Conservation (phyloP, 106 monocot genomes). For the Dendrobium chrysotoxum region DNA sequence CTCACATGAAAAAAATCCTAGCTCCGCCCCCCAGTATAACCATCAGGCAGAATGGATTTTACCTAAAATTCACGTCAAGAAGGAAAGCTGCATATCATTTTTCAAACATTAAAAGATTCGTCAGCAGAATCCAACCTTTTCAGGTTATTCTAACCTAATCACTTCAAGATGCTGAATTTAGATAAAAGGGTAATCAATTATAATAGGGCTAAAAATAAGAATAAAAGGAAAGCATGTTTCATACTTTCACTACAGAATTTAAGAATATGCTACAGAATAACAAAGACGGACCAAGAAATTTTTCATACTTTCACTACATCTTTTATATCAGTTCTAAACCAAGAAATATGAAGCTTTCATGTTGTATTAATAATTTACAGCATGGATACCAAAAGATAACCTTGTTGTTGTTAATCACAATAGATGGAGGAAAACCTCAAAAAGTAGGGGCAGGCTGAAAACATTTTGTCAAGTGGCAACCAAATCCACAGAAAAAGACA, state of each 20-base stretch:
- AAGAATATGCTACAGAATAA: neutral
- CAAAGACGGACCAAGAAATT: neutral
- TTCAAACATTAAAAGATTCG: neutral
- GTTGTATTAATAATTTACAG: neutral
- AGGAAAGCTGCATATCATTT: neutral
- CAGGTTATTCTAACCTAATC: neutral
- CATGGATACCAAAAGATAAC: neutral
- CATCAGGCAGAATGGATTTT: too few relatives aligned
- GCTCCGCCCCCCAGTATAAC: too few relatives aligned
- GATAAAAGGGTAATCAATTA: neutral
- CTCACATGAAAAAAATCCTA: too few relatives aligned
- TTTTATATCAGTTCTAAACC: neutral
- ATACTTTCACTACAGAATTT: too few relatives aligned
- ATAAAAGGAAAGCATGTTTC: neutral
- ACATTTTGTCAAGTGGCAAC: too few relatives aligned
- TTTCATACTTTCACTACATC: neutral
- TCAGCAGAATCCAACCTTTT: neutral
- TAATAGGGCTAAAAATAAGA: neutral
- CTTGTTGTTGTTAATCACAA: too few relatives aligned
- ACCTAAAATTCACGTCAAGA: neutral
- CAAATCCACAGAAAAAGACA: too few relatives aligned
- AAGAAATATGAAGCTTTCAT: neutral
- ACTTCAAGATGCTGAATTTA: neutral
- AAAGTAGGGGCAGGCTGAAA: too few relatives aligned
- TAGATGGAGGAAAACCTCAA: too few relatives aligned